These are phyloP conservation scores for Suillus paluster DNA, from an alignment of 768 basidiomycete species.

Conservation along the genomic window DNA sequence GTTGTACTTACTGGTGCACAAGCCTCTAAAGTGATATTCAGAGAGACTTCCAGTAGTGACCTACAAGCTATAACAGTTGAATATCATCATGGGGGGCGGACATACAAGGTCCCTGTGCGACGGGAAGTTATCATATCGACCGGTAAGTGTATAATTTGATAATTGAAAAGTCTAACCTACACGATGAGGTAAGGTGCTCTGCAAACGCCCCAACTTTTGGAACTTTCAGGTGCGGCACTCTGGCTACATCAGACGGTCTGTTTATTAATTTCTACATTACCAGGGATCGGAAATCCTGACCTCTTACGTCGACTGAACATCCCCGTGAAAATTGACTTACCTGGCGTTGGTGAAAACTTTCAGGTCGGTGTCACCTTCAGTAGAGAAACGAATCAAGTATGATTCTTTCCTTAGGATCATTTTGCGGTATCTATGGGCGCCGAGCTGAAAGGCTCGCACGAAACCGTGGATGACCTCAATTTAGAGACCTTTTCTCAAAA, in stretches of 20 bases:
- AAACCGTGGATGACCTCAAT: slow-evolving; percentile 19
- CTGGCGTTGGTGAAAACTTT: slow-evolving; percentile 42
- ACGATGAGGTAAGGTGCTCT: slow-evolving; percentile 24
- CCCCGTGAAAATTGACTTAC: slow-evolving; percentile 35
- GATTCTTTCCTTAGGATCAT: slow-evolving; percentile 17
- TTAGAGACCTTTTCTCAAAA: slow-evolving; percentile 13
- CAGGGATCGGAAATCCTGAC: slow-evolving; percentile 18
- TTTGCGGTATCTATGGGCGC: slow-evolving; percentile 18
- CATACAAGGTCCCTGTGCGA: slow-evolving; percentile 19
- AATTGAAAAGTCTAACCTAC: background rate
- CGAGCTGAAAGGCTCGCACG: slow-evolving; percentile 15
- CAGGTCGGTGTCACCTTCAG: slow-evolving; percentile 17
- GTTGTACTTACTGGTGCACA: slow-evolving; percentile 27
- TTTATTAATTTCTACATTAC: background rate
- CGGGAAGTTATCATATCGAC: slow-evolving; percentile 26
- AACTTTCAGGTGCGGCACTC: slow-evolving; percentile 28
- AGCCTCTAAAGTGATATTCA: slow-evolving; percentile 27
- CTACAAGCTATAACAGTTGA: slow-evolving; percentile 25
- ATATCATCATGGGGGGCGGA: slow-evolving; percentile 21
- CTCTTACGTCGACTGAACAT: slow-evolving; percentile 22
- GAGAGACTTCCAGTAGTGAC: slow-evolving; percentile 1
- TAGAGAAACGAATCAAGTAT: background rate
- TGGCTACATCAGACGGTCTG: too few species aligned
- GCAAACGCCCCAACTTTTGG: slow-evolving; percentile 40
- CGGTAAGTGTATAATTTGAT: slow-evolving; percentile 10